Evolutionary conservation across 2,329 filamentous ascomycete genomes (phyloP).

Genomic region (Hysterium pulicare): DNA sequence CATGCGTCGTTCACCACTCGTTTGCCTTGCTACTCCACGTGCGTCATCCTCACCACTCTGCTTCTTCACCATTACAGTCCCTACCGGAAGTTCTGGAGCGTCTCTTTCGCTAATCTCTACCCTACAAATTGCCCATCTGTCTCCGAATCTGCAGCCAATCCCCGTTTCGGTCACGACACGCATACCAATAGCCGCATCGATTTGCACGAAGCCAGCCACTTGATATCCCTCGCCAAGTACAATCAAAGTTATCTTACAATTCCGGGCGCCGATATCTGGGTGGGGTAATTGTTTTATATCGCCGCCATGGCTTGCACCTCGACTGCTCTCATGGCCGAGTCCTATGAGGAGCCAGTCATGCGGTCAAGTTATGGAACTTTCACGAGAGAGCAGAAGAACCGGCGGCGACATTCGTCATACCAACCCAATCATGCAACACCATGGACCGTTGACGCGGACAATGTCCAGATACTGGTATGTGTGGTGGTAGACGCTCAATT

Average conservation of each 20-base stretch:
- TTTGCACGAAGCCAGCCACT: constrained; percentile 3
- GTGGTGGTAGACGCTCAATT: not conserved
- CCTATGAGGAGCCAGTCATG: constrained; percentile 43
- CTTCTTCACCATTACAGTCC: constrained; percentile 3
- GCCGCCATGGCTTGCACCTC: constrained; percentile 28
- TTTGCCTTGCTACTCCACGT: constrained; percentile 9
- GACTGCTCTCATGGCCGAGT: constrained; percentile 23
- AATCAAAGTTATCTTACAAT: constrained; percentile 11
- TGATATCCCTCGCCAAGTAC: constrained; percentile 7
- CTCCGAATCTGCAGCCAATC: constrained; percentile 5
- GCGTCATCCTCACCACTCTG: constrained; percentile 9
- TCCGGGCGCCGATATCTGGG: constrained; percentile 8
- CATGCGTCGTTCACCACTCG: no score
- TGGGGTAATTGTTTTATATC: constrained; percentile 10
- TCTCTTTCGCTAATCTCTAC: constrained; percentile 10
- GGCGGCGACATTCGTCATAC: constrained; percentile 48
- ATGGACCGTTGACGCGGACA: constrained; percentile 46
- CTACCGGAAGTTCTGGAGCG: constrained; percentile 1
- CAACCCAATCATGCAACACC: constrained; percentile 38
- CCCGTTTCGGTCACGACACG: constrained; percentile 10
- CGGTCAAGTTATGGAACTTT: constrained; percentile 38
- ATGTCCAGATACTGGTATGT: constrained; percentile 44
- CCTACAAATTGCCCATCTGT: constrained; percentile 6
- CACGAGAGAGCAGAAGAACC: constrained; percentile 30
- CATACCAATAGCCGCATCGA: constrained; percentile 6